Evolutionary conservation across 768 basidiomycete species (phyloP), one percentile per base, ranked within the genome.

Genomic region (Podaxis pistillaris): DNA sequence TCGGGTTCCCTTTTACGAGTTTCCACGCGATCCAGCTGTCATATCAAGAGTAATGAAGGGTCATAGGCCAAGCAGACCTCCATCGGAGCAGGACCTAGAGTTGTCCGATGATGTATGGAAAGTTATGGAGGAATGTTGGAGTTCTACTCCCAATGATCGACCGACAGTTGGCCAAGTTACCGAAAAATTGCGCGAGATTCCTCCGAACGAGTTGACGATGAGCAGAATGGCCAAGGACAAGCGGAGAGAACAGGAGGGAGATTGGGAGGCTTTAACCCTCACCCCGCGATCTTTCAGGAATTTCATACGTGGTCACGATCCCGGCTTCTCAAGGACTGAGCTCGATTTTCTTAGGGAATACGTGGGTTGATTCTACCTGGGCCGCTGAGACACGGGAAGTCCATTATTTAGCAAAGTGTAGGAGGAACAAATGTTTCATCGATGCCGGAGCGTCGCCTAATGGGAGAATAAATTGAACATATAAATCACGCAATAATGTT

Each of bases 1-100:
- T 17, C 59, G 60, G 6, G 46, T 68, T 19, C 70, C 70, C 2
- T 71, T 68, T 50, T 50, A 59, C 52, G 63, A 70, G 28, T 37
- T 53, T 11, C 49, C 51, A 3, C 66, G 64, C 11, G 69, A 68
- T 22, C 24, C 59, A 2, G 60, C 68, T 19, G 57, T 70, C 11
- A 63, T 70, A 22, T 36, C 60, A 3, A 38, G 41, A 19, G 56
- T 58, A 4, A 58, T 40, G 24, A 24, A 41, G 40, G 56, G 56
- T 11, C 13, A n/a, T 22, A 24, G 24, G 22, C 56, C 56, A 2
- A 44, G 17, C 22, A 58, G 22, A 24, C 56, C 58, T 49, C 9
- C 47, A 7, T 2, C 2, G 6, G 40, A 59, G 3, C 44, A 26
- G 4, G 49, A 50, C 17, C 24, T 26, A 5, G 49, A 50, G 24